Evolutionary conservation across 2,329 filamentous ascomycete species (phyloP).

Genomic region (Iodosphaeria phyllophila): DNA sequence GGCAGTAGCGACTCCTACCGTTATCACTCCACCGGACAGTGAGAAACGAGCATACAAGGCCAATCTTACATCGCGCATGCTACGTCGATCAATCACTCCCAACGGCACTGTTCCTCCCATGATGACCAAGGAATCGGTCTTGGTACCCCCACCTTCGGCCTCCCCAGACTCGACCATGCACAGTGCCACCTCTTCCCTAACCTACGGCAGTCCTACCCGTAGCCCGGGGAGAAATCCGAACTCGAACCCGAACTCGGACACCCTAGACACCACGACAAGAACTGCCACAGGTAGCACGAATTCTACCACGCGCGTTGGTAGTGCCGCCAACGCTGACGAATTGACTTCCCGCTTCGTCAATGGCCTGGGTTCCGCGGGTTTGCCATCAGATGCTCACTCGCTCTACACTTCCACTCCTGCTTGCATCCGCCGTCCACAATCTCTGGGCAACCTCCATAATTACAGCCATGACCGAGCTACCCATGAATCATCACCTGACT

Average conservation of each 20-base stretch:
- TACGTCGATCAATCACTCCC: constrained; percentile 44
- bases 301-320: no score
- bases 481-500: no score
- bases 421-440: constrained; percentile 20
- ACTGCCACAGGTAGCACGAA: no score
- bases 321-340: constrained; percentile 14
- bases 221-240: no score
- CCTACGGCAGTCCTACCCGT: constrained; percentile 18
- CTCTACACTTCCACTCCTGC: constrained; percentile 23
- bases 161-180: constrained; percentile 17
- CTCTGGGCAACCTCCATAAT: constrained; percentile 18
- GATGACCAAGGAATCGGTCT: constrained; percentile 42
- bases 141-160: constrained; percentile 19
- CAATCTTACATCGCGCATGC: constrained; percentile 46
- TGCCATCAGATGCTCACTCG: constrained; percentile 28
- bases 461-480: constrained; percentile 10
- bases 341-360: constrained; percentile 43
- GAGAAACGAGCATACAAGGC: constrained; percentile 35
- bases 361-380: constrained; percentile 26
- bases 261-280: no score
- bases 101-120: constrained; percentile 43
- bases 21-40: constrained; percentile 19
- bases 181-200: constrained; percentile 20
- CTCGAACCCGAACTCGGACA: no score
- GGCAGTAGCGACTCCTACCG: no score